A percentile compares a stretch with the other conserved stretches of the same genome.
These are phyloP conservation scores for Penicillium concentricum DNA, from an alignment of 2,329 filamentous ascomycete species.

Conservation along the genomic window DNA sequence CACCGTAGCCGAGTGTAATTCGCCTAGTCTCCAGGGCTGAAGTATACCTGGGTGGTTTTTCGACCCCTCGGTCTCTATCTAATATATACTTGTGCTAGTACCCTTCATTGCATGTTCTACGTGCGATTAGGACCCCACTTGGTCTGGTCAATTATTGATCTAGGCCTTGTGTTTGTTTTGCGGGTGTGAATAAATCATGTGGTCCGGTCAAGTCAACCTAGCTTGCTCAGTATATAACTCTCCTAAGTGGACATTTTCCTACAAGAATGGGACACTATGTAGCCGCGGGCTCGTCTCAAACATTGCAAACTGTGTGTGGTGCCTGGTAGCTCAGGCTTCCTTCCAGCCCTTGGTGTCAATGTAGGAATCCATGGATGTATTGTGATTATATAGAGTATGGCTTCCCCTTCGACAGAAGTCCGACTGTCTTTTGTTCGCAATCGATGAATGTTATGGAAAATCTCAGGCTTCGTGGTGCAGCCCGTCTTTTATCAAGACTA, in stretches of 20 bases:
- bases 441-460: background rate
- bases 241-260: background rate
- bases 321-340: background rate
- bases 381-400: background rate
- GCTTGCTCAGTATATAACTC: background rate
- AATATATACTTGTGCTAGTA: background rate
- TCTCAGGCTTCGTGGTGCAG: background rate
- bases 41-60: background rate
- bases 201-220: background rate
- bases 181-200: background rate
- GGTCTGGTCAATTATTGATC: background rate
- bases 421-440: background rate
- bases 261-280: background rate
- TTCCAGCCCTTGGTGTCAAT: background rate
- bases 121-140: background rate
- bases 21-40: background rate
- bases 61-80: background rate
- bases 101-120: background rate
- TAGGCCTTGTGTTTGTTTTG: background rate
- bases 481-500: background rate
- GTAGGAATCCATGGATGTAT: too few species aligned
- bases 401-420: background rate
- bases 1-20: background rate
- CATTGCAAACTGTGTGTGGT: background rate
- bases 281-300: background rate